Conservation (phyloP, 202 grass and related monocot species). For the Hordeum pubiflorum region DNA sequence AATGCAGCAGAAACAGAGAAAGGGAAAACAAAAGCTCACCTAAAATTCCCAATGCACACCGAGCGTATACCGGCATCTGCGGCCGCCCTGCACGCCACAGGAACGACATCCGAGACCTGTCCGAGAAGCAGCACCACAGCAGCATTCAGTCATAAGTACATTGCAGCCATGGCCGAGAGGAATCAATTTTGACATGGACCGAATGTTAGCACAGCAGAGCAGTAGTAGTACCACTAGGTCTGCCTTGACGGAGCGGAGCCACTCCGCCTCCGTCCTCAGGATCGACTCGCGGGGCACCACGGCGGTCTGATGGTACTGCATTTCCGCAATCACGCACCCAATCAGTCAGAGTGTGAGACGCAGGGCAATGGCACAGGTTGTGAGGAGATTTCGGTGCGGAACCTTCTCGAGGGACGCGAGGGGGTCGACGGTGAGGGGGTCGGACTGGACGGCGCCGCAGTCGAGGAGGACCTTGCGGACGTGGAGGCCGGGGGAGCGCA, state of each 20-base stretch:
- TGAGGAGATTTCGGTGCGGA: not conserved
- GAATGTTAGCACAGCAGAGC: not conserved
- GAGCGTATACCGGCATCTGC: conserved; percentile 56
- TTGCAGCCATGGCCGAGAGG: not conserved
- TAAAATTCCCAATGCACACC: conserved; percentile 83
- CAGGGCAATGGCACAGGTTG: not conserved
- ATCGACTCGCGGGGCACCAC: conserved; percentile 80
- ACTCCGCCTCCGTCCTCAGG: conserved; percentile 69
- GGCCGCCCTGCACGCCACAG: conserved; percentile 66
- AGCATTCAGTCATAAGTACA: not conserved
- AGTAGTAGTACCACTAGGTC: conserved; percentile 62
- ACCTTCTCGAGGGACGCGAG: conserved; percentile 86
- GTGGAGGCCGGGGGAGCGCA: conserved; percentile 66
- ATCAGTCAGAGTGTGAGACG: not conserved
- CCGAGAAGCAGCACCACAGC: not conserved
- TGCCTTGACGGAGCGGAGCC: conserved; percentile 71
- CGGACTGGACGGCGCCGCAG: conserved; percentile 88
- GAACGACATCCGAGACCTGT: conserved; percentile 87
- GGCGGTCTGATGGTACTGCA: conserved; percentile 85
- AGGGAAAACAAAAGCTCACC: conserved; percentile 29
- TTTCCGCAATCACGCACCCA: not conserved
- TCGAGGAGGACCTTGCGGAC: conserved; percentile 84
- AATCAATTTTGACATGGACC: not conserved
- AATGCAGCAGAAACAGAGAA: not conserved
- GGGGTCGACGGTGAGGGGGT: conserved; percentile 80